Evolutionary conservation across 2,329 filamentous ascomycete genomes (phyloP).

Genomic region (Tolypocladium nubicola): DNA sequence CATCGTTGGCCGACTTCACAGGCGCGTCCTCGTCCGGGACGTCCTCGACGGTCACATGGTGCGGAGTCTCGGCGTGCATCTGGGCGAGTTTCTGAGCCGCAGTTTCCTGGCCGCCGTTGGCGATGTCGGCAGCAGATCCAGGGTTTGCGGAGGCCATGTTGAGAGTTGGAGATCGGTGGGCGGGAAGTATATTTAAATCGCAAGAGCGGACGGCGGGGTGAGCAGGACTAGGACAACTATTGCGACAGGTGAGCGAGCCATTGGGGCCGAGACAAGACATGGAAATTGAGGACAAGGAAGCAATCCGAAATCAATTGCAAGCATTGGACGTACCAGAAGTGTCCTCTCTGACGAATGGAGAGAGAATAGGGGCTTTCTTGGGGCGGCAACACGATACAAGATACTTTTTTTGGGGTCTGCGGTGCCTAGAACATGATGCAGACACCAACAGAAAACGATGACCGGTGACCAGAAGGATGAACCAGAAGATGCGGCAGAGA

Average conservation of each 20-base stretch:
- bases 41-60: conserved; percentile 67
- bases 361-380: not conserved
- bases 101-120: conserved; percentile 32
- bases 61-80: conserved; percentile 44
- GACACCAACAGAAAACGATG: conserved; percentile 20
- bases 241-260: not conserved
- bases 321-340: not conserved
- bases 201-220: not conserved
- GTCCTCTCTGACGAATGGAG: not conserved
- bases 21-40: conserved; percentile 67
- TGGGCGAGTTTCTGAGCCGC: conserved; percentile 53
- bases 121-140: conserved; percentile 20
- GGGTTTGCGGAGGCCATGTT: conserved; percentile 30
- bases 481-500: conserved; percentile 27
- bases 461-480: conserved; percentile 29
- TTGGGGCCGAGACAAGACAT: not conserved
- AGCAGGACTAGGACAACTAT: not conserved
- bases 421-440: conserved; percentile 29
- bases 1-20: conserved; percentile 39
- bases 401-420: conserved; percentile 10
- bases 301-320: not conserved
- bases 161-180: not conserved
- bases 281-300: not conserved
- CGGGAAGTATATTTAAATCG: not conserved
- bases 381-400: not conserved